A percentile compares a stretch with the other conserved stretches of the same genome.
These are phyloP conservation scores for Epicoccum nigrum DNA, from an alignment of 2,329 filamentous ascomycete species.

Conservation along the genomic window DNA sequence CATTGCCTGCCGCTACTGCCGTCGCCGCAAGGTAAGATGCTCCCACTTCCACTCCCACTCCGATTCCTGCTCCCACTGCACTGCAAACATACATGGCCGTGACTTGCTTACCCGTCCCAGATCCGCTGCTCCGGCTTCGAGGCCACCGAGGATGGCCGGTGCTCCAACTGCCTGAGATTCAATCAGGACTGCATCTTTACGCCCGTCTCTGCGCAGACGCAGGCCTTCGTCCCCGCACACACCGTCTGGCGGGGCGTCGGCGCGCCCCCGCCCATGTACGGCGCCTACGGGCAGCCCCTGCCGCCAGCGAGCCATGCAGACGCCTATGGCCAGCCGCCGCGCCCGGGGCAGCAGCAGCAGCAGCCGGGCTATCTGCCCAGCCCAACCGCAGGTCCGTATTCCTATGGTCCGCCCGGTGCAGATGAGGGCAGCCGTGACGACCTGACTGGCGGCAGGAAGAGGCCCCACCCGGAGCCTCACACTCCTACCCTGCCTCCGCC, in stretches of 20 bases:
- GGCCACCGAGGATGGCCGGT: conserved; percentile 72
- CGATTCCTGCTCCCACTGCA: too few relatives aligned
- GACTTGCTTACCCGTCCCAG: conserved; percentile 51
- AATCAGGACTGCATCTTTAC: conserved; percentile 80
- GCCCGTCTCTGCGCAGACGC: conserved; percentile 74
- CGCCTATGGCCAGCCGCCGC: conserved; percentile 45
- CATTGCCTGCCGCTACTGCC: conserved; percentile 66
- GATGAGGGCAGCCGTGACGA: conserved; percentile 49
- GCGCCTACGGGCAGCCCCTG: conserved; percentile 58
- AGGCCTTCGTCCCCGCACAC: conserved; percentile 76
- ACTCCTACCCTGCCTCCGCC: conserved; percentile 58
- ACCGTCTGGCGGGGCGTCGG: conserved; percentile 62
- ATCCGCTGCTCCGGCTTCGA: conserved; percentile 80
- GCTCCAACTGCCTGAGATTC: conserved; percentile 74
- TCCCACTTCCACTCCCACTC: too few relatives aligned
- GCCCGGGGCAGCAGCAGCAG: conserved; percentile 33
- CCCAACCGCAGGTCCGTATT: conserved; percentile 53
- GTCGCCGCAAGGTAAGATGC: conserved; percentile 62
- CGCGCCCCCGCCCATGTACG: conserved; percentile 57
- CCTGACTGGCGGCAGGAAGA: conserved; percentile 53
- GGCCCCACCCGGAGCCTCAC: conserved; percentile 56
- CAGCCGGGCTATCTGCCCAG: conserved; percentile 54
- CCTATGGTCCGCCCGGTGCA: conserved; percentile 44
- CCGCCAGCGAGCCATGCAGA: conserved; percentile 47
- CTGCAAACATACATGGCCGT: not conserved